A percentile compares a stretch with the other conserved stretches of the same genome.
Conservation (phyloP, 2,329 filamentous ascomycete species). For the Fusarium burgessii region DNA sequence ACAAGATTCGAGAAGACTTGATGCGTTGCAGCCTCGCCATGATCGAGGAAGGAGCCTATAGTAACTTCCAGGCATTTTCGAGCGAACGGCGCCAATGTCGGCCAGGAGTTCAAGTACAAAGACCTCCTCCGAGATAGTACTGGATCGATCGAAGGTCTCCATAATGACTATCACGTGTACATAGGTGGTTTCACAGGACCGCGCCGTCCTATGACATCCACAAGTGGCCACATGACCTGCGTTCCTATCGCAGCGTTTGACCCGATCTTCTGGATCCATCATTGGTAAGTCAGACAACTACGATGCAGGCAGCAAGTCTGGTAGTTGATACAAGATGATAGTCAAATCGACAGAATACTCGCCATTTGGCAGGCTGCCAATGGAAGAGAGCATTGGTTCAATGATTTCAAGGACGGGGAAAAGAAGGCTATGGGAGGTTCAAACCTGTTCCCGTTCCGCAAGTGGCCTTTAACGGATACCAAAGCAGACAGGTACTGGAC, state of each 20-base stretch:
- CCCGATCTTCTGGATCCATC: neutral
- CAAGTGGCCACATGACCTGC: neutral
- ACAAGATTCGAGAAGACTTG: neutral
- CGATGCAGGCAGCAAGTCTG: neutral
- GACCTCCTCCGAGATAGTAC: neutral
- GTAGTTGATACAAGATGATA: neutral
- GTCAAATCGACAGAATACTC: neutral
- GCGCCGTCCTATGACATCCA: no score
- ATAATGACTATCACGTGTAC: neutral
- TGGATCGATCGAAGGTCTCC: neutral
- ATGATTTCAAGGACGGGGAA: neutral
- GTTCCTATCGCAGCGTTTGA: neutral
- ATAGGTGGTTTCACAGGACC: neutral
- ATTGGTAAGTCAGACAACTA: neutral
- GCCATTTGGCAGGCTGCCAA: neutral
- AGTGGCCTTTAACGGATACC: neutral
- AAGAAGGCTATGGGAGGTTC: neutral
- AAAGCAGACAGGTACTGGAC: neutral
- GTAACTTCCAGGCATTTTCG: neutral
- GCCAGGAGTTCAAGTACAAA: neutral
- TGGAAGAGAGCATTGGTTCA: neutral
- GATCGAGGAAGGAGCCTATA: neutral
- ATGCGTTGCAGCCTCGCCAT: neutral
- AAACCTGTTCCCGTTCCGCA: neutral
- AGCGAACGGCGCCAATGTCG: neutral